Evolutionary conservation across 2,329 filamentous ascomycete species (phyloP).

Genomic region (Beauveria sp.): DNA sequence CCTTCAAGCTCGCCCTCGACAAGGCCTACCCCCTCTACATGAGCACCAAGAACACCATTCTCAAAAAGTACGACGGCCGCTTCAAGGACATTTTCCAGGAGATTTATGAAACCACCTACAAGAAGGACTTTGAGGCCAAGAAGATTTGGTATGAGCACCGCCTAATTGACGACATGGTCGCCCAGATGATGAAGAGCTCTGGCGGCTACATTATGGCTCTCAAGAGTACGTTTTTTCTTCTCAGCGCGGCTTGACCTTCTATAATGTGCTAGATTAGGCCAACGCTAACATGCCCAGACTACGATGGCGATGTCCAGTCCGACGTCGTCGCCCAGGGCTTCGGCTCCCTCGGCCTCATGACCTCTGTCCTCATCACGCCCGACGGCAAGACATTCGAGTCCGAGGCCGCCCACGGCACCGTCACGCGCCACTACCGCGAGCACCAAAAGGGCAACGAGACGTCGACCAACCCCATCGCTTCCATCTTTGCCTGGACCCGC

Average conservation of each 20-base stretch:
- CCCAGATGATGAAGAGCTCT: conserved; percentile 98
- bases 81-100: conserved; percentile 99
- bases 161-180: conserved; percentile 99
- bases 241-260: background rate
- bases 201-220: conserved; percentile 96
- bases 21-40: conserved; percentile 94
- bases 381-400: conserved; percentile 96
- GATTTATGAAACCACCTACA: conserved; percentile 82
- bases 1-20: conserved; percentile 87
- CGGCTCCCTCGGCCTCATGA: conserved; percentile 97
- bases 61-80: conserved; percentile 96
- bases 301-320: conserved; percentile 97
- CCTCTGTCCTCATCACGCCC: conserved; percentile 91
- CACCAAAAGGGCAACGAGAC: conserved; percentile 97
- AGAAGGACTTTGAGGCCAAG: conserved; percentile 81
- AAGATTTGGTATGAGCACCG: conserved; percentile 99
- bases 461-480: conserved; percentile 96
- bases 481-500: conserved; percentile 98
- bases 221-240: conserved; percentile 64
- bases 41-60: conserved; percentile 99
- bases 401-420: conserved; percentile 95
- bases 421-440: conserved; percentile 97
- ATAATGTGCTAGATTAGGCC: too few relatives aligned
- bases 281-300: conserved; percentile 52
- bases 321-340: conserved; percentile 98